phyloP scores from a whole-genome alignment of 345 rosid species.

The Citrus glauca region DNA sequence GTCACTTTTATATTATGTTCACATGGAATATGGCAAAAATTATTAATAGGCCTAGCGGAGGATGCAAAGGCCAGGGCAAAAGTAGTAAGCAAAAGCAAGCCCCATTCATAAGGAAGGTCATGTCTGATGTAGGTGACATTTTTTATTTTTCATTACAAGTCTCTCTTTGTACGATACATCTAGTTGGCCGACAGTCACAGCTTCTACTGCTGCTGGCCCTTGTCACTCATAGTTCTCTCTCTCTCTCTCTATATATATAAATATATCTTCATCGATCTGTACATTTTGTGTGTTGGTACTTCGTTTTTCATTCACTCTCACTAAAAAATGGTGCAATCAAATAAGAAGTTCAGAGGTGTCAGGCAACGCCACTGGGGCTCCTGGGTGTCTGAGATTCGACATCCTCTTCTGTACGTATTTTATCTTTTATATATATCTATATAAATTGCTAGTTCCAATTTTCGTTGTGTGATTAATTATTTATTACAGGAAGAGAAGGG shows the following conservation, averaged over 20 bases:
- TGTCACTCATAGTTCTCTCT: background rate
- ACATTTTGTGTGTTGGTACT: background rate
- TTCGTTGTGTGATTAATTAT: background rate
- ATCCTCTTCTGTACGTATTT: constrained; percentile 41
- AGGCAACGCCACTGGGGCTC: constrained; percentile 73
- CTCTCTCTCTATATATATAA: too few species aligned
- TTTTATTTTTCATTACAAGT: background rate
- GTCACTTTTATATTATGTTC: background rate
- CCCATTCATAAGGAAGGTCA: constrained; percentile 2
- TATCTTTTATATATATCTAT: background rate
- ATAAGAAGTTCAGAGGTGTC: constrained; percentile 57
- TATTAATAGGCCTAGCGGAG: background rate
- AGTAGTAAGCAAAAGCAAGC: background rate
- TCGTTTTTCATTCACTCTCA: background rate
- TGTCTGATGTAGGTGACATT: background rate
- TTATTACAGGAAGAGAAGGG: constrained; percentile 44
- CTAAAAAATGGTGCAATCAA: constrained; percentile 45
- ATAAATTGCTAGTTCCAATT: background rate
- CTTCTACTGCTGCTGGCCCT: background rate
- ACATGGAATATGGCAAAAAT: constrained; percentile 11
- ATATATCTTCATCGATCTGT: background rate
- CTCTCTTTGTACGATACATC: background rate
- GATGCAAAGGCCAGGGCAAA: background rate
- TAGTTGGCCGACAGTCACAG: constrained; percentile 24
- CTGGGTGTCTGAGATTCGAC: constrained; percentile 70